A percentile compares a stretch with the other conserved stretches of the same genome.
These are phyloP conservation scores for Rhypophila decipiens DNA, from an alignment of 495 filamentous ascomycete species.

Conservation along the genomic window DNA sequence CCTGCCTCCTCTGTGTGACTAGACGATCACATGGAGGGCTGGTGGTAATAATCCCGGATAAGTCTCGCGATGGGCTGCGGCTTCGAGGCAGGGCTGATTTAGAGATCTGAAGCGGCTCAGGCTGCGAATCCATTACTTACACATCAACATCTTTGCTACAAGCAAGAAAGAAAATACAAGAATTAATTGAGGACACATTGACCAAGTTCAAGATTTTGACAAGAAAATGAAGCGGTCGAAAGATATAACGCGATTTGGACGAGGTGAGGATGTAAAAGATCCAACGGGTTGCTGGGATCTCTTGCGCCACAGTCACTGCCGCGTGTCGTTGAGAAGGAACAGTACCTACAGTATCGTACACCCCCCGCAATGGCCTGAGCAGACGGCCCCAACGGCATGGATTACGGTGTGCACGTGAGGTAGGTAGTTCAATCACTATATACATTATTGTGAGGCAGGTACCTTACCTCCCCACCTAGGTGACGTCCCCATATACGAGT, in stretches of 20 bases:
- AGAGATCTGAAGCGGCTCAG: background rate
- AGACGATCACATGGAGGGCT: slow-evolving; percentile 1
- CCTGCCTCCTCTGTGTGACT: background rate
- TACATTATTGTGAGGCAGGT: no score
- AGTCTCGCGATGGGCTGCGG: background rate
- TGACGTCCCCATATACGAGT: no score
- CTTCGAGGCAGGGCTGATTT: background rate
- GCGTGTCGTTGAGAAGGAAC: no score
- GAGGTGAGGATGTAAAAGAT: background rate
- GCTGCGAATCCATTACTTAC: background rate
- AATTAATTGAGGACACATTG: no score
- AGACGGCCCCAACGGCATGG: no score
- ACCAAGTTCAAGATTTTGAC: no score
- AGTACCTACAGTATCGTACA: no score
- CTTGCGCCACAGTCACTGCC: background rate
- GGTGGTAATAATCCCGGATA: background rate
- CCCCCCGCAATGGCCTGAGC: no score
- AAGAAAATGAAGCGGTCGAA: background rate
- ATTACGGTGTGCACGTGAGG: no score
- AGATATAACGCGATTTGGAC: background rate
- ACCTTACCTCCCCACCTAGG: no score
- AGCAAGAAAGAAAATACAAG: background rate
- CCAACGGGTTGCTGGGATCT: background rate
- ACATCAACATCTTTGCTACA: background rate
- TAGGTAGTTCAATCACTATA: no score